phyloP scores from a whole-genome alignment of 2,329 filamentous ascomycete species.

The Colletotrichum tofieldiae region DNA sequence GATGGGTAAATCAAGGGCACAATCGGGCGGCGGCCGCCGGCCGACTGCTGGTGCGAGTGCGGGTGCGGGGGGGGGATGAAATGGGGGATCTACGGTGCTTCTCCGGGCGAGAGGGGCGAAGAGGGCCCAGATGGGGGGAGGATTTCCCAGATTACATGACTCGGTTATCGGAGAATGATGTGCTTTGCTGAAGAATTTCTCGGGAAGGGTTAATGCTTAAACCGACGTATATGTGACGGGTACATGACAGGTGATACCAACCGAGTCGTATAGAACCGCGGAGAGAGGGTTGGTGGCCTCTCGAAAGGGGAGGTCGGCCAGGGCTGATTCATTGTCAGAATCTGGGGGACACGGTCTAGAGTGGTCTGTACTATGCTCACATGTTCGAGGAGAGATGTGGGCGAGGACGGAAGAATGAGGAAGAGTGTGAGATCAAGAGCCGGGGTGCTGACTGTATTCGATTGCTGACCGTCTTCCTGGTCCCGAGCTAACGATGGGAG shows the following conservation, averaged over 20 bases:
- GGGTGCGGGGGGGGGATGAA: not conserved
- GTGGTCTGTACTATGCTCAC: slow-evolving; percentile 9
- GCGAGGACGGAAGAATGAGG: not conserved
- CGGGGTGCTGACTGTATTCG: slow-evolving; percentile 1
- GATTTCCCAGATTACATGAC: slow-evolving; percentile 27
- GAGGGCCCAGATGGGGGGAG: not conserved
- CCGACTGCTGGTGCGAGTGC: not conserved
- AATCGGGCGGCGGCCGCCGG: slow-evolving; percentile 12
- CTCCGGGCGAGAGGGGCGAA: not conserved
- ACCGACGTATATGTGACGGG: slow-evolving; percentile 20
- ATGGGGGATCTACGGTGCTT: slow-evolving; percentile 13
- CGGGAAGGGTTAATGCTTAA: slow-evolving; percentile 25
- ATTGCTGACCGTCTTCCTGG: not conserved
- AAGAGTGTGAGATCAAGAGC: not conserved
- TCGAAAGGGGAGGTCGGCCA: not conserved
- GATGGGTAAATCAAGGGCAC: not conserved
- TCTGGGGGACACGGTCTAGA: not conserved
- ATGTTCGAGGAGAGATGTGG: slow-evolving; percentile 1
- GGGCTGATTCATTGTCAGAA: not conserved
- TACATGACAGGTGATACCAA: slow-evolving; percentile 4
- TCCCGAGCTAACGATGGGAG: not conserved
- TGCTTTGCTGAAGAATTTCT: slow-evolving; percentile 22
- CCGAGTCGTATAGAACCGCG: slow-evolving; percentile 5
- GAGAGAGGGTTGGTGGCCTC: not conserved
- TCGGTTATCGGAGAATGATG: slow-evolving; percentile 34